phyloP scores from a whole-genome alignment of 345 rosid genomes.

The Tarenaya hassleriana region DNA sequence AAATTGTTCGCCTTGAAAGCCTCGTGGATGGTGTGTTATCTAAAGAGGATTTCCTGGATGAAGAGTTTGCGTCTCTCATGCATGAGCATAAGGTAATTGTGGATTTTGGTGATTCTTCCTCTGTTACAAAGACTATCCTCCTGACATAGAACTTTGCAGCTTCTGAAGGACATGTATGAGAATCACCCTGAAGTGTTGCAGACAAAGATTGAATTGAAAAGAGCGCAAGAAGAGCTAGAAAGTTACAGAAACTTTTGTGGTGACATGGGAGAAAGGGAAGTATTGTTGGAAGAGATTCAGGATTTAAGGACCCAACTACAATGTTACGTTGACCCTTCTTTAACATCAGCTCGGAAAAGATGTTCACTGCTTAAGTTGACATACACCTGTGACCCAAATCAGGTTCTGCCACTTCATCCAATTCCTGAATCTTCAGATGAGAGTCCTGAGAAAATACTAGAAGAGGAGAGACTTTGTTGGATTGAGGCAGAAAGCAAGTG shows the following conservation, averaged over 20 bases:
- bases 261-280: conserved; percentile 87
- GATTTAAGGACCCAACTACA: conserved; percentile 86
- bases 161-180: conserved; percentile 83
- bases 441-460: conserved; percentile 47
- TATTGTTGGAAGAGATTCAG: conserved; percentile 83
- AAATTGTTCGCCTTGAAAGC: conserved; percentile 86
- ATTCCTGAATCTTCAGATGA: conserved; percentile 60
- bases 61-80: conserved; percentile 67
- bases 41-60: conserved; percentile 76
- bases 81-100: conserved; percentile 67
- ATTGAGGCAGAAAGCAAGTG: conserved; percentile 84
- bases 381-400: conserved; percentile 46
- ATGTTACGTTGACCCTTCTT: conserved; percentile 60
- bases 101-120: conserved; percentile 6
- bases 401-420: conserved; percentile 35
- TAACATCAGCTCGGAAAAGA: conserved; percentile 40
- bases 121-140: conserved; percentile 15
- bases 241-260: conserved; percentile 59
- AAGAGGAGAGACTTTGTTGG: conserved; percentile 60
- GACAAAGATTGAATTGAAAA: conserved; percentile 68
- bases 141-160: conserved; percentile 41
- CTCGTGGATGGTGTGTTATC: conserved; percentile 97
- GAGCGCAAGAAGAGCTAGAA: conserved; percentile 80
- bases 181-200: conserved; percentile 81
- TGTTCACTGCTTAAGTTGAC: conserved; percentile 51